Conservation (phyloP, 208 protist genomes). For the Trypanosoma boissoni region DNA sequence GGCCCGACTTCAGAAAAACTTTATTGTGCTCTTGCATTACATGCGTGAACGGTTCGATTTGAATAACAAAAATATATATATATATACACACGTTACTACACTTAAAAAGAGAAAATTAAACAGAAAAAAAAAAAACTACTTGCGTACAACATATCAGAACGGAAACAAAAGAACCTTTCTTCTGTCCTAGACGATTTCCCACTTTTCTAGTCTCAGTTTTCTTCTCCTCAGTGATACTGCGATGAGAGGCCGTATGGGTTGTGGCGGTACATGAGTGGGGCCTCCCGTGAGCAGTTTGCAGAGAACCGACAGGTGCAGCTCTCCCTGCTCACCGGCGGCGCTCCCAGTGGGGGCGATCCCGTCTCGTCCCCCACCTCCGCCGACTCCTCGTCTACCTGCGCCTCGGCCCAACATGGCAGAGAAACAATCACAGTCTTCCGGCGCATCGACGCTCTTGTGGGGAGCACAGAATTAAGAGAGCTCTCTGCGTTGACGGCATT, state of each 20-base stretch:
- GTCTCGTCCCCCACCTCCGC: background rate
- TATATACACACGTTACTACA: background rate
- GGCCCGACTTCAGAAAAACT: no score
- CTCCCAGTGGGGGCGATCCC: no score
- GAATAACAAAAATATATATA: no score
- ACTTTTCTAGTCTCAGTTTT: background rate
- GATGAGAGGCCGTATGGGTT: constrained; percentile 69
- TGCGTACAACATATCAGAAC: constrained; percentile 10
- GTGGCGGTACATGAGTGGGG: constrained; percentile 72
- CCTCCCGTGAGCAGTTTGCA: constrained; percentile 54
- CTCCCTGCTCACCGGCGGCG: constrained; percentile 1
- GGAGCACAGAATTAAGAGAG: constrained; percentile 14
- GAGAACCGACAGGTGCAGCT: constrained; percentile 51
- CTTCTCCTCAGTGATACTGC: constrained; percentile 11
- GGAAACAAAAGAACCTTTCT: background rate
- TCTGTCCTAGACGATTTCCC: background rate
- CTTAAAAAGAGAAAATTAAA: constrained; percentile 20
- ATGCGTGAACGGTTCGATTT: no score
- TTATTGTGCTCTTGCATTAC: background rate
- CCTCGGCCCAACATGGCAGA: constrained; percentile 26
- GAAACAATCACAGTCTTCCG: constrained; percentile 60
- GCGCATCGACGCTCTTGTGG: constrained; percentile 20
- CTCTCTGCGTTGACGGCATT: constrained; percentile 13
- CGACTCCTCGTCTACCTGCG: background rate
- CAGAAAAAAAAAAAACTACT: constrained; percentile 22